These are phyloP conservation scores for Pueraria montana DNA, from an alignment of 306 rosid genomes.

Conservation along the genomic window DNA sequence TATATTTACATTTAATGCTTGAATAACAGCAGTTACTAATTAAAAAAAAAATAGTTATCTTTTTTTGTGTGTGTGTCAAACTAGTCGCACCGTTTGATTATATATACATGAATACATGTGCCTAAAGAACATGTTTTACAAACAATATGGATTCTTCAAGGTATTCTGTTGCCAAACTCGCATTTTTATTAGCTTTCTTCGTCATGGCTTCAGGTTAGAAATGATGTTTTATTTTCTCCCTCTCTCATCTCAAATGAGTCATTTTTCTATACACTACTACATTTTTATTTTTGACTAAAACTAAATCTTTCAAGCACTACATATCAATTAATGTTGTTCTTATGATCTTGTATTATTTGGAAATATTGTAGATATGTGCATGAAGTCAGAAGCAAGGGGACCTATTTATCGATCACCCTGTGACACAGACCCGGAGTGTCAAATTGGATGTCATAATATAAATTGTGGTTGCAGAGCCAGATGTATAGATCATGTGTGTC, in stretches of 20 bases:
- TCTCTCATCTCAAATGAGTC: neutral
- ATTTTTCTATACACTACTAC: neutral
- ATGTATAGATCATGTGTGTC: neutral
- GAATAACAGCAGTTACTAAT: too few species aligned
- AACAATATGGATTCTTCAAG: neutral
- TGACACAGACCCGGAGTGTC: neutral
- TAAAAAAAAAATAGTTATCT: too few species aligned
- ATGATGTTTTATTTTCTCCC: neutral
- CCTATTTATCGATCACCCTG: neutral
- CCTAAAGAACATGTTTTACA: neutral
- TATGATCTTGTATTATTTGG: neutral
- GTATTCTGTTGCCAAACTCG: neutral
- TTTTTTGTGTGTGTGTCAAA: neutral
- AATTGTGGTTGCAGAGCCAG: neutral
- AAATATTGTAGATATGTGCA: neutral
- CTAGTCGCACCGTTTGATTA: neutral
- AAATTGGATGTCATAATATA: neutral
- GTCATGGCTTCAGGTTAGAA: neutral
- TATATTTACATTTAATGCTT: too few species aligned
- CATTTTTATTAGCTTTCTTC: neutral
- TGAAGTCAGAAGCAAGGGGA: conserved; percentile 2
- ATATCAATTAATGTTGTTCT: neutral
- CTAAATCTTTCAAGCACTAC: too few species aligned
- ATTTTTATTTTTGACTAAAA: too few species aligned
- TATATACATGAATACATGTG: neutral